Evolutionary conservation across 2,329 filamentous ascomycete genomes (phyloP).

Genomic region (Aspergillus candidus): DNA sequence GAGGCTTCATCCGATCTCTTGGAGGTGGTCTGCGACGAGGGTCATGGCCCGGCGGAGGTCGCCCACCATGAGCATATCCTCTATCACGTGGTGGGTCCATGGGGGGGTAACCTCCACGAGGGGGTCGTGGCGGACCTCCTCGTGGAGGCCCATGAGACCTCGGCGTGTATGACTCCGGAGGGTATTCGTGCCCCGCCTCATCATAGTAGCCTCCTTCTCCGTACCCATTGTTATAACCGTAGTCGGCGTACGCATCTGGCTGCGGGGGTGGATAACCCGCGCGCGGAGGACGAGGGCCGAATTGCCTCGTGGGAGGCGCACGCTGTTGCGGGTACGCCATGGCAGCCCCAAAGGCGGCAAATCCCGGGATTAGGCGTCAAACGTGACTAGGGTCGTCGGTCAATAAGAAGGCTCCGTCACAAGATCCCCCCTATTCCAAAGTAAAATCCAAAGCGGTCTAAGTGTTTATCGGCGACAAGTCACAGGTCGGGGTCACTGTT

Average conservation of each 20-base stretch:
- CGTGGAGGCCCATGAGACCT: conserved; percentile 22
- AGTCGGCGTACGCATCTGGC: conserved; percentile 24
- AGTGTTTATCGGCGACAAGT: too few species aligned
- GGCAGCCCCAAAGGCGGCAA: conserved; percentile 1
- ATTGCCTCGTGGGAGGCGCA: conserved; percentile 30
- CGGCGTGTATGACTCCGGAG: conserved; percentile 20
- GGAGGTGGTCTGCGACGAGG: conserved; percentile 25
- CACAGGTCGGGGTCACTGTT: too few species aligned
- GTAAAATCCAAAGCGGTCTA: too few species aligned
- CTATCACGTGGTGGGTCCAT: conserved; percentile 10
- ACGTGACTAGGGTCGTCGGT: neutral
- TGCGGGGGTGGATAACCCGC: conserved; percentile 18
- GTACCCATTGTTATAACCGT: conserved; percentile 22
- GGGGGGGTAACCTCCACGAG: conserved; percentile 25
- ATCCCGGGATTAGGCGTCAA: neutral
- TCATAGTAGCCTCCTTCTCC: conserved; percentile 19
- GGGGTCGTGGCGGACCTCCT: conserved; percentile 26
- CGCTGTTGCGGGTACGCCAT: conserved; percentile 37
- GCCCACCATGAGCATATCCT: conserved; percentile 22
- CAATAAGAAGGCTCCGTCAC: neutral
- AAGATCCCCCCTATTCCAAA: too few species aligned
- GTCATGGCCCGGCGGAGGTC: conserved; percentile 22
- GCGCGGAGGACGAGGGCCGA: conserved; percentile 19
- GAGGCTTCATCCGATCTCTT: conserved; percentile 25
- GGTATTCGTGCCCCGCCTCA: conserved; percentile 22